Conservation (phyloP, 495 filamentous ascomycete species). For the Talaromyces liani region DNA sequence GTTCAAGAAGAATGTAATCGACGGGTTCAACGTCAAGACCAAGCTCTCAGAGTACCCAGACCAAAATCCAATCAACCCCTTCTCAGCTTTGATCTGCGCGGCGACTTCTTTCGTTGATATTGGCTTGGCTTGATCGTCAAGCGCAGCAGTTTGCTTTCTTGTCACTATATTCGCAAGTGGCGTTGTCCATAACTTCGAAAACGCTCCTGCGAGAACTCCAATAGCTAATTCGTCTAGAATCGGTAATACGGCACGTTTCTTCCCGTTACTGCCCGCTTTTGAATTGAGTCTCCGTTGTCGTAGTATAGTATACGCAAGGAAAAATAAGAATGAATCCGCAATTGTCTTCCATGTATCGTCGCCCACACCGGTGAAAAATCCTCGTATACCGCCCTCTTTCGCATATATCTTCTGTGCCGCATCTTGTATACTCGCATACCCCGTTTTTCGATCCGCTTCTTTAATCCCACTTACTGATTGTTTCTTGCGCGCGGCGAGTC, state of each 20-base stretch:
- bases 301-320: constrained; percentile 69
- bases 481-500: constrained; percentile 28
- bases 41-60: constrained; percentile 79
- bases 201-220: constrained; percentile 70
- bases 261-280: constrained; percentile 21
- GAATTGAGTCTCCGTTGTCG: constrained; percentile 52
- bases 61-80: constrained; percentile 77
- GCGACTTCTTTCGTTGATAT: constrained; percentile 52
- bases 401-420: constrained; percentile 66
- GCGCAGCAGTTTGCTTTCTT: constrained; percentile 62
- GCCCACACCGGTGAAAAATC: constrained; percentile 68
- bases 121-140: constrained; percentile 21
- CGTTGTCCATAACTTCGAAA: constrained; percentile 71
- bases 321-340: constrained; percentile 76
- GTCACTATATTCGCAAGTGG: constrained; percentile 81
- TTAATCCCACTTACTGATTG: constrained; percentile 19
- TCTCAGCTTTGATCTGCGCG: constrained; percentile 56
- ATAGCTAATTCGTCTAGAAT: constrained; percentile 68
- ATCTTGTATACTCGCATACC: constrained; percentile 56
- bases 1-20: constrained; percentile 79
- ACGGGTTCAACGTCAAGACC: constrained; percentile 79
- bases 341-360: constrained; percentile 68
- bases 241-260: constrained; percentile 45
- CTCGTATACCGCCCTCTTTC: constrained; percentile 57
- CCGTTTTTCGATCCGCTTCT: constrained; percentile 26